Evolutionary conservation across 768 basidiomycete genomes (phyloP).

Genomic region (Tephrocybe sp.): DNA sequence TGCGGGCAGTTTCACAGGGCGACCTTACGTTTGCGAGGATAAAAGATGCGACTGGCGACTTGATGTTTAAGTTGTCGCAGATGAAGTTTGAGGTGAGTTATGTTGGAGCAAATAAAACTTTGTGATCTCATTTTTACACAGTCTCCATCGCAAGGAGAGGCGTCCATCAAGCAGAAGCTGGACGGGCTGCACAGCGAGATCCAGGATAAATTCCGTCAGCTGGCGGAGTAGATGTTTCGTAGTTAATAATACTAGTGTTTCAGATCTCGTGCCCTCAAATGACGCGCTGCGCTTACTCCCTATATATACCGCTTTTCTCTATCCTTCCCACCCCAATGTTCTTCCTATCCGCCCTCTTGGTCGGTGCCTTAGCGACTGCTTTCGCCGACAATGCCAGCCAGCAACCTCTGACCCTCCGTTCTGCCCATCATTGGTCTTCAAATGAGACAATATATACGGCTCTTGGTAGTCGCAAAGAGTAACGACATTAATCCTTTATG

Average conservation of each 20-base stretch:
- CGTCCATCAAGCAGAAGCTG: conserved; percentile 76
- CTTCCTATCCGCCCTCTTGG: background rate
- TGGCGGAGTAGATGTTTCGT: conserved; percentile 54
- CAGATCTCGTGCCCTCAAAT: conserved; percentile 7
- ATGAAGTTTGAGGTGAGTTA: conserved; percentile 93
- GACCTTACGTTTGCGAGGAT: conserved; percentile 85
- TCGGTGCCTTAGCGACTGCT: background rate
- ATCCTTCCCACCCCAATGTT: background rate
- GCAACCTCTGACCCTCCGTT: conserved; percentile 1
- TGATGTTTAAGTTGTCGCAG: conserved; percentile 97
- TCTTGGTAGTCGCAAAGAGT: conserved; percentile 11
- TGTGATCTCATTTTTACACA: conserved; percentile 26
- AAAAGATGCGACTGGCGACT: conserved; percentile 80
- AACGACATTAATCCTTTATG: background rate
- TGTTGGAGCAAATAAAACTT: background rate
- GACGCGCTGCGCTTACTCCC: conserved; percentile 1
- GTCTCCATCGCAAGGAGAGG: conserved; percentile 91
- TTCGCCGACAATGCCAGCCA: background rate
- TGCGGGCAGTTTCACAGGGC: conserved; percentile 78
- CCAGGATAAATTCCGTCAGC: conserved; percentile 86
- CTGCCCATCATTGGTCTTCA: conserved; percentile 1
- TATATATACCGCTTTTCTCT: background rate
- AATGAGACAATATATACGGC: conserved; percentile 12
- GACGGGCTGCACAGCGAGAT: conserved; percentile 84
- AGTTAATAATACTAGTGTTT: conserved; percentile 7